Evolutionary conservation across 441 rosid species (phyloP), one percentile per base, ranked within the genome.

Genomic region (Aquilaria agallochum): DNA sequence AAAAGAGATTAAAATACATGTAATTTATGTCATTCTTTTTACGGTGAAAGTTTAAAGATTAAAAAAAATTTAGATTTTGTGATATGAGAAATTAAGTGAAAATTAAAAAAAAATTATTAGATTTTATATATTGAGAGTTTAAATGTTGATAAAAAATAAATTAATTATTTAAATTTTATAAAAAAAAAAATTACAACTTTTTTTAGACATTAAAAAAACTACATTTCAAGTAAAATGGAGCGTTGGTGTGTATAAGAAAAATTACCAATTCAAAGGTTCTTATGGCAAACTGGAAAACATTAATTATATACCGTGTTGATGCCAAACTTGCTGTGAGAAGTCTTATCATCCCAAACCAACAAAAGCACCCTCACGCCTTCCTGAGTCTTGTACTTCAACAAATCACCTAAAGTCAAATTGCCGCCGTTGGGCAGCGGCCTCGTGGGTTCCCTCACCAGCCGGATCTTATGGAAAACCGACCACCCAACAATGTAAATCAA

Each of bases 291-390:
- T 34, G 40, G 40, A 6, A 27, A 34, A 34, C 40, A 34, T 34
- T 3, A 34, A 34, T 34, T 9, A 32, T 53, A 34, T 75, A 88
- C 95, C 81, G 92, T 88, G 30, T 78, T 73, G 31, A 88, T 68
- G 73, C 80, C 76, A 67, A 86, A 86, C 63, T 79, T 88, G 64
- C 71, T 74, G 32, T 82, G 92, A 15, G 95, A 88, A 58, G 92
- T 88, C 76, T 79, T 86, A 20, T 88, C 96, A 62, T 89, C 92
- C 96, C 96, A 89, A 54, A 89, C 89, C 68, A 89, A 65, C 62
- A 89, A 57, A 55, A 86, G 61, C 14, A 89, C 96, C 48, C 96
- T 64, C 31, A 84, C 92, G 11, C 96, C 96, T 79, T 89, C 92
- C 57, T 89, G 76, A 3, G 90, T 80, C 63, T 89, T 89, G 45